Evolutionary conservation across 164 flowering plant genomes (phyloP).

Genomic region (Nelumbo lutea): DNA sequence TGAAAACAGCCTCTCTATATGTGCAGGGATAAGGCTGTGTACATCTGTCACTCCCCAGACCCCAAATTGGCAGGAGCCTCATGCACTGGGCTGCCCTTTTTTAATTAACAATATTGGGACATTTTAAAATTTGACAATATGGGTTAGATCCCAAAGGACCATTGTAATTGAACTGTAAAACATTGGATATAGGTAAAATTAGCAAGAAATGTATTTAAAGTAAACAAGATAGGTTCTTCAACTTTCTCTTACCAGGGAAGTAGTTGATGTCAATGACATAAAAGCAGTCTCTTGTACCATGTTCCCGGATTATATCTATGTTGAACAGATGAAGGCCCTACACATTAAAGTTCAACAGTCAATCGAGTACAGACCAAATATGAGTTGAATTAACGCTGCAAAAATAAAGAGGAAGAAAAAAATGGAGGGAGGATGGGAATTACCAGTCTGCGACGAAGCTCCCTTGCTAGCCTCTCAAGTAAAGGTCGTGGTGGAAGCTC

Average conservation of each 20-base stretch:
- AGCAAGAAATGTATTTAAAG: neutral
- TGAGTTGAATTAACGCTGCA: neutral
- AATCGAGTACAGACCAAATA: neutral
- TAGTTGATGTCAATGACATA: slow-evolving; percentile 96
- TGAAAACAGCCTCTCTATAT: no score
- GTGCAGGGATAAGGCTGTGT: no score
- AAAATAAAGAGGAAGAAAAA: neutral
- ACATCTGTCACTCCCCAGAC: no score
- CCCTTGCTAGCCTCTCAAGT: slow-evolving; percentile 81
- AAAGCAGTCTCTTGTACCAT: slow-evolving; percentile 60
- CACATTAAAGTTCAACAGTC: slow-evolving; percentile 7
- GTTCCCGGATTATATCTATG: slow-evolving; percentile 80
- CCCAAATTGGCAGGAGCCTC: no score
- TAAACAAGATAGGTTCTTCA: neutral
- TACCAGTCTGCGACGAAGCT: slow-evolving; percentile 84
- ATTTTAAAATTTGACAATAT: no score
- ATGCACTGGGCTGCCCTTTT: no score
- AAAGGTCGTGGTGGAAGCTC: slow-evolving; percentile 94
- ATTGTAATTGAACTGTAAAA: no score
- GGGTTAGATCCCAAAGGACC: no score
- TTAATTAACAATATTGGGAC: no score
- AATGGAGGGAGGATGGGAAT: neutral
- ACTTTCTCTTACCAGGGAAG: slow-evolving; percentile 68
- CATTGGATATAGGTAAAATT: neutral
- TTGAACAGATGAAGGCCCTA: slow-evolving; percentile 90